A percentile compares a stretch with the other conserved stretches of the same genome.
phyloP scores from a whole-genome alignment of 2,329 filamentous ascomycete genomes.

The Neurospora crassa region DNA sequence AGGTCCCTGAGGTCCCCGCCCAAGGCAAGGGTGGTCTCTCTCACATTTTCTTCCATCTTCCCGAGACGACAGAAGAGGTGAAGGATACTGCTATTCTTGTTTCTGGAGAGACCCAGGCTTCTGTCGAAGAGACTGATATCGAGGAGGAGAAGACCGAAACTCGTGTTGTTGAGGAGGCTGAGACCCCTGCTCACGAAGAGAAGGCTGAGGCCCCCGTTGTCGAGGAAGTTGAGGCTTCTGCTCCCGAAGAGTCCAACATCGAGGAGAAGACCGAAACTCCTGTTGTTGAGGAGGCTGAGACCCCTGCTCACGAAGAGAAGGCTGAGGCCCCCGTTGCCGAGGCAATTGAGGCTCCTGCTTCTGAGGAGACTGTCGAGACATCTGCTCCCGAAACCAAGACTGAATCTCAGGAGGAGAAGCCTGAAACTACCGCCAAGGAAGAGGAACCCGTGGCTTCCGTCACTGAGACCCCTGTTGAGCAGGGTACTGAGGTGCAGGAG shows the following conservation, averaged over 20 bases:
- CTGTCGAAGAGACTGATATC: constrained; percentile 4
- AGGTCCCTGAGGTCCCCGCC: neutral
- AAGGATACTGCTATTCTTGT: neutral
- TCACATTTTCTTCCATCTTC: neutral
- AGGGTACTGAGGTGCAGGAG: neutral
- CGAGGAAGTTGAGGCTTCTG: constrained; percentile 3
- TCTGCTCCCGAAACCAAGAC: neutral
- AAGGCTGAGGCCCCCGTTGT: neutral
- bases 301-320: neutral
- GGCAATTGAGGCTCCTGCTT: neutral
- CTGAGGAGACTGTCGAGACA: neutral
- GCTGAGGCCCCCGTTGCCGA: neutral
- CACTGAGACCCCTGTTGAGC: neutral
- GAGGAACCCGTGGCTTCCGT: neutral
- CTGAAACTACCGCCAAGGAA: neutral
- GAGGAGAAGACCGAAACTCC: constrained; percentile 1
- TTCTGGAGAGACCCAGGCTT: neutral
- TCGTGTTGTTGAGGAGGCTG: neutral
- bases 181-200: neutral
- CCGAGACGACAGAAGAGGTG: neutral
- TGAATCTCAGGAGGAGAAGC: constrained; percentile 1
- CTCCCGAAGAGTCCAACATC: neutral
- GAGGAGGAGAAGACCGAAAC: neutral
- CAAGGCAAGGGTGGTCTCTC: neutral
- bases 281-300: constrained; percentile 3